Evolutionary conservation across 2,329 filamentous ascomycete species (phyloP).

Genomic region (Penicillium janthinellum): DNA sequence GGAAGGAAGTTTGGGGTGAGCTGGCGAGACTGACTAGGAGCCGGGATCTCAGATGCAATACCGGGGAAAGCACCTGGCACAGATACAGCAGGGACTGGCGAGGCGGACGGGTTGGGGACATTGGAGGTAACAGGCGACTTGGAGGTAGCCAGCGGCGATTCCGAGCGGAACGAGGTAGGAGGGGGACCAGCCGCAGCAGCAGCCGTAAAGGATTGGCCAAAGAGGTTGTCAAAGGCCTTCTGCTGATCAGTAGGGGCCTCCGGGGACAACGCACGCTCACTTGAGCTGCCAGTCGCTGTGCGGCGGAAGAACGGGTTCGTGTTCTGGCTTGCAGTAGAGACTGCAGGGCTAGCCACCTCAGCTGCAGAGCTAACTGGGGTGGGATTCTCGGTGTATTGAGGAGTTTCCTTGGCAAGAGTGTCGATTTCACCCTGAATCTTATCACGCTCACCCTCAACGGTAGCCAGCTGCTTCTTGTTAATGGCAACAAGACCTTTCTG

Average conservation of each 20-base stretch:
- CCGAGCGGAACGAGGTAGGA: constrained; percentile 64
- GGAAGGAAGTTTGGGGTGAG: constrained; percentile 76
- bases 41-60: constrained; percentile 48
- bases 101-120: constrained; percentile 64
- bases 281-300: constrained; percentile 48
- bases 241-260: constrained; percentile 53
- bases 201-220: constrained; percentile 67
- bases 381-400: constrained; percentile 55
- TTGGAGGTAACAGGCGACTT: constrained; percentile 50
- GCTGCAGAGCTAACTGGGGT: constrained; percentile 41
- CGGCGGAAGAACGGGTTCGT: constrained; percentile 95
- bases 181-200: constrained; percentile 49
- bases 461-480: constrained; percentile 95
- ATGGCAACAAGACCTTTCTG: constrained; percentile 96
- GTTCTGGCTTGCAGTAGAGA: constrained; percentile 63
- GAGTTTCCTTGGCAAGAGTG: constrained; percentile 63
- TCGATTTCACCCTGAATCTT: constrained; percentile 80
- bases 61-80: constrained; percentile 29
- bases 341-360: constrained; percentile 67
- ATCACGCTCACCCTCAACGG: constrained; percentile 84
- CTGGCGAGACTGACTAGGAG: constrained; percentile 73
- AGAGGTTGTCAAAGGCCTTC: constrained; percentile 81
- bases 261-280: constrained; percentile 55
- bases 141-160: constrained; percentile 46
- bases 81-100: constrained; percentile 54